phyloP scores from a whole-genome alignment of 441 rosid species.

The Populus tomentosa region DNA sequence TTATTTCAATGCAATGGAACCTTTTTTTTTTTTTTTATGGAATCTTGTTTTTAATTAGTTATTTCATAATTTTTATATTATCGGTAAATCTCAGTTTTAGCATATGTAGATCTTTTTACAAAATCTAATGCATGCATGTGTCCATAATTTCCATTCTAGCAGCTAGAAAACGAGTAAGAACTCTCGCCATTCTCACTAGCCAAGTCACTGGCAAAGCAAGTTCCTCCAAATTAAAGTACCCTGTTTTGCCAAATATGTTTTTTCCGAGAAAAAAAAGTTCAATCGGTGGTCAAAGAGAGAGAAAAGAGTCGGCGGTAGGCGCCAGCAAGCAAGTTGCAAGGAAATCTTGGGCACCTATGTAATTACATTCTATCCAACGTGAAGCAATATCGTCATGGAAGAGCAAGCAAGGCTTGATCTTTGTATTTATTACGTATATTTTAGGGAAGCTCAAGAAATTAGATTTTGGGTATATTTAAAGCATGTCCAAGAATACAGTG shows the following conservation, averaged over 20 bases:
- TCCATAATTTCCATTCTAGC: no score
- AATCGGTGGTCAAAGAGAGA: background rate
- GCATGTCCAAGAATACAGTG: no score
- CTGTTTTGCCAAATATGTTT: background rate
- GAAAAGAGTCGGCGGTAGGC: background rate
- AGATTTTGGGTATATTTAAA: background rate
- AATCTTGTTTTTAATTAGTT: no score
- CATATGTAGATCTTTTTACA: no score
- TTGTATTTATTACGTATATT: background rate
- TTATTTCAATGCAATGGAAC: no score
- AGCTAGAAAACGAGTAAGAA: background rate
- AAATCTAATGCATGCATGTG: no score
- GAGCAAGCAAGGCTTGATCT: background rate
- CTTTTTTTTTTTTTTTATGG: no score
- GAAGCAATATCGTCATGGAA: background rate
- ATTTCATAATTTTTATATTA: no score
- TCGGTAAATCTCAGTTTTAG: no score
- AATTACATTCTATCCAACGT: background rate
- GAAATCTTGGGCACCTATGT: background rate
- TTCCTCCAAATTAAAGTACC: background rate
- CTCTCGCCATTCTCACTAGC: no score
- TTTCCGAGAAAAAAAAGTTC: background rate
- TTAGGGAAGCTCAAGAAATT: background rate
- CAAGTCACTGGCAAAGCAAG: background rate
- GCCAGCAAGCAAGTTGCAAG: conserved; percentile 5